These are phyloP conservation scores for Amylocystis lapponica DNA, from an alignment of 768 basidiomycete species.

Conservation along the genomic window DNA sequence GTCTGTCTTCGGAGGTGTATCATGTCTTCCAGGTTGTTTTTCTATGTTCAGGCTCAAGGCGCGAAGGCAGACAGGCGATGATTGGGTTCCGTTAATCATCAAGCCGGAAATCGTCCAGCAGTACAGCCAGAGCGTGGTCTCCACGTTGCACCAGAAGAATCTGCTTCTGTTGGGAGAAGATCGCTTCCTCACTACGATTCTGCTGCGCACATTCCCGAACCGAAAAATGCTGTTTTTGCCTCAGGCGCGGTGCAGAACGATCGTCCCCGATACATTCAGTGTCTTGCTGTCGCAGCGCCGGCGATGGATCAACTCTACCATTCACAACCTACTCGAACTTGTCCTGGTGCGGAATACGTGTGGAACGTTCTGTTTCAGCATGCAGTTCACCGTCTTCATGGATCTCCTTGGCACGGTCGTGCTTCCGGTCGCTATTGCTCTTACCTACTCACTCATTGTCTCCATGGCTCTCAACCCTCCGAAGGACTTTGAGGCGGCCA, in stretches of 20 bases:
- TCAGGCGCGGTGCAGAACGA: conserved; percentile 89
- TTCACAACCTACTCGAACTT: conserved; percentile 99
- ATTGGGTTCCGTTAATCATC: conserved; percentile 96
- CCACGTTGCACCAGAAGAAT: conserved; percentile 97
- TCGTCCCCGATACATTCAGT: conserved; percentile 93
- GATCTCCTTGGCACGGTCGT: conserved; percentile 89
- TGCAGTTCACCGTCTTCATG: conserved; percentile 99
- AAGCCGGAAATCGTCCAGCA: conserved; percentile 97
- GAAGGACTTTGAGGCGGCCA: conserved; percentile 81
- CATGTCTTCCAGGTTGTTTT: conserved; percentile 99
- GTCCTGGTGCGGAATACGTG: conserved; percentile 95
- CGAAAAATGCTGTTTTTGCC: conserved; percentile 99
- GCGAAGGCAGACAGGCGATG: conserved; percentile 78
- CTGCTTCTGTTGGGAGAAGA: conserved; percentile 94
- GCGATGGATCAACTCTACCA: conserved; percentile 99
- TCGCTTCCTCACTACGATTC: conserved; percentile 95
- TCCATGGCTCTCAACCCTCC: conserved; percentile 79
- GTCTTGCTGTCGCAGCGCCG: conserved; percentile 94
- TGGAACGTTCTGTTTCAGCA: conserved; percentile 99
- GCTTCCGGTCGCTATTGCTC: conserved; percentile 85
- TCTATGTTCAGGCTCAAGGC: conserved; percentile 99
- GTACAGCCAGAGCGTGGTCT: conserved; percentile 91
- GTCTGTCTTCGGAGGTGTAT: conserved; percentile 98
- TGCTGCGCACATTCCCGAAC: conserved; percentile 95
- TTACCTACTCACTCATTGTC: conserved; percentile 87